Conservation (phyloP, 257 asterid genomes). For the Osmanthus fragrans region DNA sequence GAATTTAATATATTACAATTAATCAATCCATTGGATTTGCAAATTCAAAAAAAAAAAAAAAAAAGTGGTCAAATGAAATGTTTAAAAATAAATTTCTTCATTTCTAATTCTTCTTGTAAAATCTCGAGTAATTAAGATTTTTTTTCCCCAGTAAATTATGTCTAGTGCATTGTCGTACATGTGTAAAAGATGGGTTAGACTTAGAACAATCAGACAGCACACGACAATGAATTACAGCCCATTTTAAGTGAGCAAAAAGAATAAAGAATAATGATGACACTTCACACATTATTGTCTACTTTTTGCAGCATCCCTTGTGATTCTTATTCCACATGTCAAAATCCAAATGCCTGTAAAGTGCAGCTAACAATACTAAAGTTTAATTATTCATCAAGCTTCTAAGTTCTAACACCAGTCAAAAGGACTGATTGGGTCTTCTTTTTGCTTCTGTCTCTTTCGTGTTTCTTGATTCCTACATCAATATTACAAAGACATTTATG, state of each 20-base stretch:
- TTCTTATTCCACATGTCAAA: background rate
- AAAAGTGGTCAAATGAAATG: no score
- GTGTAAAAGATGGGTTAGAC: no score
- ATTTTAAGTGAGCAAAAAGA: background rate
- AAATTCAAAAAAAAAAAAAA: no score
- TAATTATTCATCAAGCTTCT: background rate
- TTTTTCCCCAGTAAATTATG: no score
- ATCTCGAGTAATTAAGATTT: no score
- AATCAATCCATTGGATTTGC: no score
- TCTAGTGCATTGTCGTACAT: no score
- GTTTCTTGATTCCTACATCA: background rate
- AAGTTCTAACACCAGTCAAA: background rate
- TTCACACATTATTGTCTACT: background rate
- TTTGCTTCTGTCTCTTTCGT: background rate
- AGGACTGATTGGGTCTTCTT: background rate
- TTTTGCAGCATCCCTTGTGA: background rate
- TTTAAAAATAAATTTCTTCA: no score
- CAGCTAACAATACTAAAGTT: background rate
- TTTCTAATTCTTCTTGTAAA: no score
- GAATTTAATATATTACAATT: no score
- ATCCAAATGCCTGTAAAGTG: background rate
- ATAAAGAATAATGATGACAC: background rate
- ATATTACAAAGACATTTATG: background rate
- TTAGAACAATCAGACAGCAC: no score
- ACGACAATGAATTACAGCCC: background rate